These are phyloP conservation scores for Sporothrix euskadiensis DNA, from an alignment of 2,329 filamentous ascomycete species.

Conservation along the genomic window DNA sequence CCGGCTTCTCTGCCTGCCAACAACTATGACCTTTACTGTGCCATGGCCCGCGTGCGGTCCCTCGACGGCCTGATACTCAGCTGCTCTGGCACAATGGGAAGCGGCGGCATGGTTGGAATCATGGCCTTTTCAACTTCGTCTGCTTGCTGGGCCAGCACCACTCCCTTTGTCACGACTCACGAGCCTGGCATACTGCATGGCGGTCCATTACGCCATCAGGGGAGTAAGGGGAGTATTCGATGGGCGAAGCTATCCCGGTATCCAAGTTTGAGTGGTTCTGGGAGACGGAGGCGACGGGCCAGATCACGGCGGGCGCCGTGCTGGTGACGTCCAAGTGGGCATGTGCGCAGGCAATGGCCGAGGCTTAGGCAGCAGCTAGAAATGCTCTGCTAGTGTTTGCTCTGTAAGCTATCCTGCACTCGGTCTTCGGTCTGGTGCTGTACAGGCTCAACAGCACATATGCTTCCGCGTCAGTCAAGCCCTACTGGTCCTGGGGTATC, in stretches of 20 bases:
- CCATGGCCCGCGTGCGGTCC: neutral
- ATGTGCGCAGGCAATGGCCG: neutral
- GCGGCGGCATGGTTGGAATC: slow-evolving; percentile 7
- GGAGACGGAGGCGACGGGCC: slow-evolving; percentile 8
- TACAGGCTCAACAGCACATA: slow-evolving; percentile 35
- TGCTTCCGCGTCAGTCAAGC: neutral
- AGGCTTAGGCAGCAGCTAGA: neutral
- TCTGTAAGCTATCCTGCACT: slow-evolving; percentile 50
- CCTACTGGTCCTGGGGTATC: slow-evolving; percentile 14
- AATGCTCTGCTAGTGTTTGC: slow-evolving; percentile 39
- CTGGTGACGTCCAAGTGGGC: slow-evolving; percentile 2
- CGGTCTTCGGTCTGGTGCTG: slow-evolving; percentile 43
- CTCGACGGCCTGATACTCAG: neutral
- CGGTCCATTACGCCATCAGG: neutral
- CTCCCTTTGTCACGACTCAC: neutral
- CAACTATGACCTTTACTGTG: slow-evolving; percentile 4
- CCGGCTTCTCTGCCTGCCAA: neutral
- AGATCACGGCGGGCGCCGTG: neutral
- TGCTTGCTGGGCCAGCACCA: neutral
- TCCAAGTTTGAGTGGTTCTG: slow-evolving; percentile 11
- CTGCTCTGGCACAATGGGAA: neutral
- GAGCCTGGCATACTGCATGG: slow-evolving; percentile 3
- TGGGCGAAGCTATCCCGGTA: neutral
- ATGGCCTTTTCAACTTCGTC: neutral
- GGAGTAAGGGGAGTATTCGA: neutral